Conservation (phyloP, 2,329 filamentous ascomycete genomes). For the Aureobasidium sp. region DNA sequence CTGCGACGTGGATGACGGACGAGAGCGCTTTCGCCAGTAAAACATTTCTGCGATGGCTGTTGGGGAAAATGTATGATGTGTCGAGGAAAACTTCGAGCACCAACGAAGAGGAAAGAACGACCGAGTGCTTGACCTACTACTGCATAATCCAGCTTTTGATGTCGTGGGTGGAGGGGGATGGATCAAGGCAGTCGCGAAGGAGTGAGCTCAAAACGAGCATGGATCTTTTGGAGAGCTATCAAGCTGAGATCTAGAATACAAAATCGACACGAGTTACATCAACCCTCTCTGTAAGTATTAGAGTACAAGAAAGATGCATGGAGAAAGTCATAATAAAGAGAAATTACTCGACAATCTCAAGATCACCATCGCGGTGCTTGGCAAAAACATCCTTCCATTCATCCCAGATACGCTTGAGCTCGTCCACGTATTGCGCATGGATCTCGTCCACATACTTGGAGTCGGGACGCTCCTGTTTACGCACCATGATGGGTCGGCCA, state of each 20-base stretch:
- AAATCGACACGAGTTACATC: background rate
- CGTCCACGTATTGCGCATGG: slow-evolving; percentile 68
- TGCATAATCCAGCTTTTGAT: background rate
- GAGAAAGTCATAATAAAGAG: background rate
- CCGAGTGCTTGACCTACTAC: background rate
- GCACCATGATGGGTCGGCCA: slow-evolving; percentile 67
- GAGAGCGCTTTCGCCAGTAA: background rate
- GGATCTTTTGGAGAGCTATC: background rate
- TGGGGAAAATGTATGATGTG: background rate
- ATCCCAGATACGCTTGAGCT: slow-evolving; percentile 65
- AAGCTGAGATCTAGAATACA: background rate
- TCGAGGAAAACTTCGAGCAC: background rate
- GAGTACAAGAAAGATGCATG: background rate
- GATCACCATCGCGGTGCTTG: slow-evolving; percentile 50
- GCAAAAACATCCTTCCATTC: slow-evolving; percentile 71
- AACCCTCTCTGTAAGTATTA: background rate
- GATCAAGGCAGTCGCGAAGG: background rate
- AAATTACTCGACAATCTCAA: slow-evolving; percentile 54
- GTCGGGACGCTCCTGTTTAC: slow-evolving; percentile 54
- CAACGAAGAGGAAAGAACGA: background rate
- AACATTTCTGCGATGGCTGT: background rate
- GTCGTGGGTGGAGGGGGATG: background rate
- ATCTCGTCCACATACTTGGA: slow-evolving; percentile 70
- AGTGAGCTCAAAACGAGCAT: background rate
- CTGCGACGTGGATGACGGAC: background rate